phyloP scores from a whole-genome alignment of 176 grass and related monocot species.

The Metroxylon sagu region DNA sequence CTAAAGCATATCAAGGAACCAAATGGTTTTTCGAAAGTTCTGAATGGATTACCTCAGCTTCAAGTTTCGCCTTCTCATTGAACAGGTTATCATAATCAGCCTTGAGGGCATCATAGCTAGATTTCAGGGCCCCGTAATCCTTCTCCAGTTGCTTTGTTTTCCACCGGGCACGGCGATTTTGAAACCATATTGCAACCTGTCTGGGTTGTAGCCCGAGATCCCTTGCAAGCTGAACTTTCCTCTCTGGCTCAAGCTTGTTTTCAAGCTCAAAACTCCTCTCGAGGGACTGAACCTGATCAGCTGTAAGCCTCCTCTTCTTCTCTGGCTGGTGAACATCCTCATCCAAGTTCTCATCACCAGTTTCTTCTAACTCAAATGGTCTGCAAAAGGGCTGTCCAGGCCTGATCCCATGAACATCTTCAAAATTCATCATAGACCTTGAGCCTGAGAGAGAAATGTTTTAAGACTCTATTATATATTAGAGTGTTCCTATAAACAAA shows the following conservation, averaged over 20 bases:
- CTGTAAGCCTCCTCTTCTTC: constrained; percentile 6
- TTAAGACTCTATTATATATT: neutral
- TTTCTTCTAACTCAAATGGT: neutral
- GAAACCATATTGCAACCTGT: constrained; percentile 11
- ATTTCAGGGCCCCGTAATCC: neutral
- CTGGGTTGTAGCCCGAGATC: constrained; percentile 1
- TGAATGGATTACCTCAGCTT: constrained; percentile 1
- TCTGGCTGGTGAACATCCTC: neutral
- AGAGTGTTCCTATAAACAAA: no score
- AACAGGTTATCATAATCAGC: neutral
- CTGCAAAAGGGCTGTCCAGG: no score
- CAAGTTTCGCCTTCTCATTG: neutral
- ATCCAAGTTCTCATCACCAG: neutral
- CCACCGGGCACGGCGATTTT: constrained; percentile 7
- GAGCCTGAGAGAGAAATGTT: neutral
- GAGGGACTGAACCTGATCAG: neutral
- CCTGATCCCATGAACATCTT: neutral
- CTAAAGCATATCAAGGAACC: no score
- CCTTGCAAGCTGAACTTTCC: constrained; percentile 6
- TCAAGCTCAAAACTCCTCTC: constrained; percentile 7
- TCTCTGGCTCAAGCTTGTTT: constrained; percentile 3
- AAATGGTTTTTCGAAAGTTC: no score
- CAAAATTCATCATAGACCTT: neutral
- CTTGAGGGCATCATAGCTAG: constrained; percentile 2
- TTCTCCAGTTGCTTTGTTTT: constrained; percentile 9